Evolutionary conservation across 192 early-diverging fungal species (phyloP).

Genomic region (Coemansia sp.): DNA sequence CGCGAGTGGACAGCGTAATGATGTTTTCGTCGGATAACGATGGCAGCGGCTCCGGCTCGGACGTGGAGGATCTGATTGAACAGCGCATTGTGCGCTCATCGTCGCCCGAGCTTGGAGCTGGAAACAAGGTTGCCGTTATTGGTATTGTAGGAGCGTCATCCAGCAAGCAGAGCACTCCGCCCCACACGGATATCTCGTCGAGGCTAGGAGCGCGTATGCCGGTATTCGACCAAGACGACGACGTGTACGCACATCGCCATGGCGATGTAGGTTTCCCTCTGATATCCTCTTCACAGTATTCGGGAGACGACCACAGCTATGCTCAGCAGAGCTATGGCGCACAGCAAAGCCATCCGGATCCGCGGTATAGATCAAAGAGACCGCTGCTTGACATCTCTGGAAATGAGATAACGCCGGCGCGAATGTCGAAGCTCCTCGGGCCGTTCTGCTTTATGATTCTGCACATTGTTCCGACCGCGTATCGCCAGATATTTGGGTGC

Average conservation of each 20-base stretch:
- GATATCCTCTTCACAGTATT: neutral
- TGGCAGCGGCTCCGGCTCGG: conserved; percentile 16
- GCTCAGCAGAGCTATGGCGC: neutral
- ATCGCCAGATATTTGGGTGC: conserved; percentile 26
- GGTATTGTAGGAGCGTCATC: conserved; percentile 31
- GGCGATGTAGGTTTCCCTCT: neutral
- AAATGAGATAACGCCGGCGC: conserved; percentile 14
- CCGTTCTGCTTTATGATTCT: conserved; percentile 33
- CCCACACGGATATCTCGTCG: conserved; percentile 7
- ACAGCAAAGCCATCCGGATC: neutral
- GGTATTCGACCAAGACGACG: conserved; percentile 6
- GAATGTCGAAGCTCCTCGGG: conserved; percentile 21
- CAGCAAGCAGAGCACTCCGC: neutral
- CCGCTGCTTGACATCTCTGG: conserved; percentile 14
- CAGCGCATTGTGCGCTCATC: conserved; percentile 8
- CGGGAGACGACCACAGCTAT: neutral
- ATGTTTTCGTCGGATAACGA: conserved; percentile 21
- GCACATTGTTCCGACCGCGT: conserved; percentile 11
- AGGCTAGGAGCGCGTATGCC: conserved; percentile 9
- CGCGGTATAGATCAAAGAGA: neutral
- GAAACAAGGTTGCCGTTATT: conserved; percentile 10
- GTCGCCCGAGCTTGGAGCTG: neutral
- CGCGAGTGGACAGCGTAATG: conserved; percentile 15
- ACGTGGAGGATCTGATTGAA: conserved; percentile 18
- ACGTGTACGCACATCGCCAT: neutral